Percentiles rank a stretch among this genome's conserved stretches.
Conservation (phyloP, 2,329 filamentous ascomycete species). For the Dendrostoma leiphaemia region DNA sequence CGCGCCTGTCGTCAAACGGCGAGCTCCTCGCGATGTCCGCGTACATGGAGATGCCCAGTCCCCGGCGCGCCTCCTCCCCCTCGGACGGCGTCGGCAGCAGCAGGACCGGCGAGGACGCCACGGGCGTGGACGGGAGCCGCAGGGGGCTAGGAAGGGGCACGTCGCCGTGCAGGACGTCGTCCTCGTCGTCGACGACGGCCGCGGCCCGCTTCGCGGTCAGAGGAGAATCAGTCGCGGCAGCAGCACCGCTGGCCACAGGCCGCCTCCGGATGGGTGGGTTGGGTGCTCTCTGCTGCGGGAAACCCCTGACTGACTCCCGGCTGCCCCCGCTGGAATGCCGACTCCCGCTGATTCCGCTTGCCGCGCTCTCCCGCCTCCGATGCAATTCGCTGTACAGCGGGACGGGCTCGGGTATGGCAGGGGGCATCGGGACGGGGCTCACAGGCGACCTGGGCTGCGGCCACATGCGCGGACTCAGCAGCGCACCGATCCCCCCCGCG, state of each 20-base stretch:
- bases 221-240: not conserved
- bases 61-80: constrained; percentile 14
- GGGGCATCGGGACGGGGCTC: not conserved
- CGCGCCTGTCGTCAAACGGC: constrained; percentile 30
- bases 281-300: not conserved
- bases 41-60: constrained; percentile 30
- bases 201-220: no score
- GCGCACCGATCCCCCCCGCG: not conserved
- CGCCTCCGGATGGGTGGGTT: not conserved
- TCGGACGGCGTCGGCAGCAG: not conserved
- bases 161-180: no score
- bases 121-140: not conserved
- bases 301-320: not conserved
- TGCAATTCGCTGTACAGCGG: constrained; percentile 13
- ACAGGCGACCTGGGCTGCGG: not conserved
- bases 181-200: no score
- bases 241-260: not conserved
- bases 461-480: constrained; percentile 11
- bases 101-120: not conserved
- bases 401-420: not conserved
- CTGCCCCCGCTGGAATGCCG: not conserved
- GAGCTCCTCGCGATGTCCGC: constrained; percentile 32
- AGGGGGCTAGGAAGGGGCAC: not conserved
- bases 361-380: constrained; percentile 1
- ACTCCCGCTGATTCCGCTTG: constrained; percentile 6